Evolutionary conservation across 2,329 filamentous ascomycete species (phyloP).

Genomic region (Epichloe brachyelytri): DNA sequence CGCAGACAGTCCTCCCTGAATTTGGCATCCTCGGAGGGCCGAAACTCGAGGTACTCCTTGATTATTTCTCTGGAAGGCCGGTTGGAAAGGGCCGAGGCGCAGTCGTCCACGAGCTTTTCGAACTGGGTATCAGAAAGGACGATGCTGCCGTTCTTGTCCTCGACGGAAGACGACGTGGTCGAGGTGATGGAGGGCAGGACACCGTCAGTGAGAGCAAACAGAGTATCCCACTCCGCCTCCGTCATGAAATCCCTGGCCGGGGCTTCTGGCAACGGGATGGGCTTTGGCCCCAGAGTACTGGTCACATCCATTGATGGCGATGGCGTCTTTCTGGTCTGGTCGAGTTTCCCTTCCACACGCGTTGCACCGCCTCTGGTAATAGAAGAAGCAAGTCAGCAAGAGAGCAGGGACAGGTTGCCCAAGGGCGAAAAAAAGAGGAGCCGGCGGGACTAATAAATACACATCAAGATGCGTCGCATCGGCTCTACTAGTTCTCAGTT

Average conservation of each 20-base stretch:
- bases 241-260: conserved; percentile 27
- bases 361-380: no score
- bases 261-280: conserved; percentile 13
- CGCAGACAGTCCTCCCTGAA: conserved; percentile 39
- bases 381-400: background rate
- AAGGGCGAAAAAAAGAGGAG: no score
- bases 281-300: conserved; percentile 1
- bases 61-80: conserved; percentile 31
- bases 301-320: background rate
- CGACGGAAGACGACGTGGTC: conserved; percentile 18
- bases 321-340: no score
- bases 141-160: conserved; percentile 19
- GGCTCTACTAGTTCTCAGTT: no score
- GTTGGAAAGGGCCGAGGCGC: conserved; percentile 22
- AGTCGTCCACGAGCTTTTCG: conserved; percentile 27
- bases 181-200: conserved; percentile 45
- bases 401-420: background rate
- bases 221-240: conserved; percentile 38
- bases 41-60: conserved; percentile 38
- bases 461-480: no score
- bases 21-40: conserved; percentile 34
- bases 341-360: no score
- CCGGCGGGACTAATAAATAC: no score
- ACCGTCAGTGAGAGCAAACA: conserved; percentile 43
- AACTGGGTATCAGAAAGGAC: conserved; percentile 37